phyloP scores from a whole-genome alignment of 805 yeast genomes.

The Metschnikowia lachancei region DNA sequence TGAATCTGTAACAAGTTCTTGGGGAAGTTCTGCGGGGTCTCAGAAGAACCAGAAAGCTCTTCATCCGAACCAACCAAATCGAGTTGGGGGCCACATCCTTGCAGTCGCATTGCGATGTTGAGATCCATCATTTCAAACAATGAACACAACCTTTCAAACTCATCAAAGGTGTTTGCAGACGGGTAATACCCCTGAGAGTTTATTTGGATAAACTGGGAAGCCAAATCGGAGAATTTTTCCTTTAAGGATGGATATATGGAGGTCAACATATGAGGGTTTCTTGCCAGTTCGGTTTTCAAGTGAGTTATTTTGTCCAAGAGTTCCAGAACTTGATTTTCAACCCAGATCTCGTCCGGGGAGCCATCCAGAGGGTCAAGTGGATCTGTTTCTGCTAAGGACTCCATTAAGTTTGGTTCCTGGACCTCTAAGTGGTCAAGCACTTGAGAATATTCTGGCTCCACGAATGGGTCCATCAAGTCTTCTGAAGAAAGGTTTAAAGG shows the following conservation, averaged over 20 bases:
- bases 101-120: neutral
- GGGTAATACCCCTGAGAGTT: no score
- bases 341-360: neutral
- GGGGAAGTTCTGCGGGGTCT: neutral
- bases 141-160: neutral
- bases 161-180: neutral
- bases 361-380: neutral
- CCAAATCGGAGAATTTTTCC: neutral
- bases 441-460: no score
- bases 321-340: neutral
- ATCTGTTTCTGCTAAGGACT: no score
- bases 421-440: neutral
- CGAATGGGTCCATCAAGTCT: no score
- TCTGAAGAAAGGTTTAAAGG: no score
- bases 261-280: neutral
- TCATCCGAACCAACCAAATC: neutral
- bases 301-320: neutral
- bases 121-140: constrained; percentile 1
- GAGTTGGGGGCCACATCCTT: constrained; percentile 1
- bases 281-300: neutral
- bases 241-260: neutral
- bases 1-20: neutral
- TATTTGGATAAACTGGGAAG: neutral
- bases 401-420: neutral
- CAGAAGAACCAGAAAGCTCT: neutral